These are phyloP conservation scores for Astathelohania contejeani DNA, from an alignment of 371 early-diverging fungal genomes.

Conservation along the genomic window DNA sequence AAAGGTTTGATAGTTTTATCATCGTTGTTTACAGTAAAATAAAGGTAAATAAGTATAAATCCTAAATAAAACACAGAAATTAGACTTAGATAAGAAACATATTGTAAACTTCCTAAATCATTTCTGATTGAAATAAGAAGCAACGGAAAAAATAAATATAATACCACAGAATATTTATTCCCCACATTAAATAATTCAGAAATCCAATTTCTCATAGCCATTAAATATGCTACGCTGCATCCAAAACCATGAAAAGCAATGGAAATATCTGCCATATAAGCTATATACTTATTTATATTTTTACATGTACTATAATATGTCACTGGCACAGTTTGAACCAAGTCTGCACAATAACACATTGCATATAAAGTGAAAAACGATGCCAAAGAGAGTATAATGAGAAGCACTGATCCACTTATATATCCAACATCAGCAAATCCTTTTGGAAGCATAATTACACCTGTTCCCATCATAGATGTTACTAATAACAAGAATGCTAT, in stretches of 20 bases:
- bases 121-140: background rate
- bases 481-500: too few species aligned
- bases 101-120: background rate
- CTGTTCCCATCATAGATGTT: background rate
- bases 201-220: background rate
- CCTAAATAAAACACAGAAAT: background rate
- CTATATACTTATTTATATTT: background rate
- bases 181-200: background rate
- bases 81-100: background rate
- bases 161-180: background rate
- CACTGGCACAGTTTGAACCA: background rate
- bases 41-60: background rate
- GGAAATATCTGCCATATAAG: background rate
- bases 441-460: background rate
- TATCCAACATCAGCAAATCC: background rate
- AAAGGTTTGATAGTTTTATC: too few species aligned
- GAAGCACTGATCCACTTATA: background rate
- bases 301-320: background rate
- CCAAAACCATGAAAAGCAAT: background rate
- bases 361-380: background rate
- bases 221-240: background rate
- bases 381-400: background rate
- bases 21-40: background rate
- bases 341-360: background rate
- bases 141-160: background rate